phyloP scores from a whole-genome alignment of 2,329 filamentous ascomycete genomes.

The Corniculantispora saksenae region DNA sequence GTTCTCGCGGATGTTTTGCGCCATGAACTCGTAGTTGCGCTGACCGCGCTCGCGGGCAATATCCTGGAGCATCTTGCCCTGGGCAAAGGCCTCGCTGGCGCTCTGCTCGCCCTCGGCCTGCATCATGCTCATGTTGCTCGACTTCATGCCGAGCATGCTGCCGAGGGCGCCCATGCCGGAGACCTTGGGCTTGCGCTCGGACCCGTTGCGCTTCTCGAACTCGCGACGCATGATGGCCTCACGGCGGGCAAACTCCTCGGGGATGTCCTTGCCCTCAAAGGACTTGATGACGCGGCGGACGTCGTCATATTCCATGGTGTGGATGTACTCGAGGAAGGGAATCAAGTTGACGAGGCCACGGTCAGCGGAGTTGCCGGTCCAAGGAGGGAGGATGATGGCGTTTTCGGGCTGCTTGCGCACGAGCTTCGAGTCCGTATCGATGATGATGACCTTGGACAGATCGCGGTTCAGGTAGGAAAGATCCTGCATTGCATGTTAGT shows the following conservation, averaged over 20 bases:
- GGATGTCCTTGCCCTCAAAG: constrained; percentile 87
- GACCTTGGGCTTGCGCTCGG: constrained; percentile 61
- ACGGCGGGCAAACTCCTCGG: constrained; percentile 83
- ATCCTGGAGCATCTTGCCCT: constrained; percentile 97
- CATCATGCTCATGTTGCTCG: constrained; percentile 62
- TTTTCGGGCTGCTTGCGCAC: constrained; percentile 94
- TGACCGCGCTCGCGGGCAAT: constrained; percentile 89
- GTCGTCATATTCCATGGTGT: constrained; percentile 88
- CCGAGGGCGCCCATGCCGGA: constrained; percentile 70
- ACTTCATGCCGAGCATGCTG: constrained; percentile 76
- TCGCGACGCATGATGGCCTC: constrained; percentile 83
- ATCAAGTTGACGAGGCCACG: constrained; percentile 86
- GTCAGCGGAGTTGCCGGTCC: constrained; percentile 81
- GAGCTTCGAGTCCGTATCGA: constrained; percentile 83
- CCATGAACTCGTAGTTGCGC: constrained; percentile 84
- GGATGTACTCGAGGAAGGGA: constrained; percentile 95
- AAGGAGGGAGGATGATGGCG: constrained; percentile 86
- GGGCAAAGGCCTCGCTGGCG: constrained; percentile 74
- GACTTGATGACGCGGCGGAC: constrained; percentile 84
- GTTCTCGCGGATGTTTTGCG: constrained; percentile 89
- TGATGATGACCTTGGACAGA: constrained; percentile 89
- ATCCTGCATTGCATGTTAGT: constrained; percentile 58
- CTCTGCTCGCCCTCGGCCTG: constrained; percentile 66
- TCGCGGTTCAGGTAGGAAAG: constrained; percentile 97
- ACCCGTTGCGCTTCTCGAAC: constrained; percentile 71